These are phyloP conservation scores for Didymella keratinophila DNA, from an alignment of 2,329 filamentous ascomycete genomes.

Conservation along the genomic window DNA sequence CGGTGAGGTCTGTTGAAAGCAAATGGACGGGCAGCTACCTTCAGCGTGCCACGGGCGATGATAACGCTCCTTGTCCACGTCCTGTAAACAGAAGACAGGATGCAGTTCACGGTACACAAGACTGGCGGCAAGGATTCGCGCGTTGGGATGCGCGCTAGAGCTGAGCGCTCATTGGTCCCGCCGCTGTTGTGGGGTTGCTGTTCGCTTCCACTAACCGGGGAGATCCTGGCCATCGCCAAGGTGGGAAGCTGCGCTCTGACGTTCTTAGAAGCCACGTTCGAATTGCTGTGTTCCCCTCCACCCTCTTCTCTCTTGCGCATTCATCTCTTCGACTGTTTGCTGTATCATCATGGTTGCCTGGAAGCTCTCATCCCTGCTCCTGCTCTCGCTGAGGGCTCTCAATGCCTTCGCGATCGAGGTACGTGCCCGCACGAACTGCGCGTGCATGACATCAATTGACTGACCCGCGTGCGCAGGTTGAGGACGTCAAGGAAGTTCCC, in stretches of 20 bases:
- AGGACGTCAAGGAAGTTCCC: constrained; percentile 43
- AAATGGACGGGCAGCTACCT: constrained; percentile 13
- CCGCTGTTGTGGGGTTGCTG: constrained; percentile 13
- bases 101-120: constrained; percentile 19
- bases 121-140: constrained; percentile 15
- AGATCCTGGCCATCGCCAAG: constrained; percentile 26
- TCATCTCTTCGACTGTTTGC: constrained; percentile 21
- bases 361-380: constrained; percentile 74
- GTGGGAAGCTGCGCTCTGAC: constrained; percentile 24
- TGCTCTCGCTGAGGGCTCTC: constrained; percentile 74
- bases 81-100: constrained; percentile 11
- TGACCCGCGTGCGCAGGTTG: constrained; percentile 42
- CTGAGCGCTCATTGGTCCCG: constrained; percentile 11
- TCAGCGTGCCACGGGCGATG: constrained; percentile 19
- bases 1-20: constrained; percentile 24
- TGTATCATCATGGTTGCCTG: constrained; percentile 71
- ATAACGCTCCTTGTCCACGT: constrained; percentile 8
- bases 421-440: constrained; percentile 50
- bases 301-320: constrained; percentile 16
- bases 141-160: constrained; percentile 8
- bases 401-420: constrained; percentile 69
- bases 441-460: constrained; percentile 47
- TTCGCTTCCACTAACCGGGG: constrained; percentile 25
- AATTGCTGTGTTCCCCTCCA: constrained; percentile 26
- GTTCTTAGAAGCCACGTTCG: constrained; percentile 44